Evolutionary conservation across 2,329 filamentous ascomycete genomes (phyloP).

Genomic region (Fusarium albidum): DNA sequence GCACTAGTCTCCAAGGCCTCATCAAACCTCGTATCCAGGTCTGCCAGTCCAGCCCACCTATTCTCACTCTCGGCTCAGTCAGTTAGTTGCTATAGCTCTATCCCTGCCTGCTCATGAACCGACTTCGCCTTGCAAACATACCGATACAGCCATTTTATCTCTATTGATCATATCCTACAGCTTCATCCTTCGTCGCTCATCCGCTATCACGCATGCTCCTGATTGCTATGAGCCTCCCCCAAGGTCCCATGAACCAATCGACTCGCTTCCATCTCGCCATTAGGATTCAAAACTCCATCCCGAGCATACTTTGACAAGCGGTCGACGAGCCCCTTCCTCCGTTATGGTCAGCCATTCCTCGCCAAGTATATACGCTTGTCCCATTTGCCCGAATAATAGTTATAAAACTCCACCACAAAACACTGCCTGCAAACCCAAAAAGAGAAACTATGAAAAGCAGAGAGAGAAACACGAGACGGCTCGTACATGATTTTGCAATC

Average conservation of each 20-base stretch:
- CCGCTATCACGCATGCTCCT: slow-evolving; percentile 8
- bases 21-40: slow-evolving; percentile 15
- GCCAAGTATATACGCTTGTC: slow-evolving; percentile 34
- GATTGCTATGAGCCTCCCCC: slow-evolving; percentile 3
- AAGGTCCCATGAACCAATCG: slow-evolving; percentile 1
- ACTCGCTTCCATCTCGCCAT: neutral
- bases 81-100: slow-evolving; percentile 11
- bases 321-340: slow-evolving; percentile 1
- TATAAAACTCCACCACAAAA: slow-evolving; percentile 28
- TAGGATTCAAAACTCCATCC: slow-evolving; percentile 4
- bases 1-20: too few relatives aligned
- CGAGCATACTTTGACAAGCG: slow-evolving; percentile 1
- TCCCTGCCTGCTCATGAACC: neutral
- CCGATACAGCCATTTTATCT: slow-evolving; percentile 26
- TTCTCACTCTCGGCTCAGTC: neutral
- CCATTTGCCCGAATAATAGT: slow-evolving; percentile 33
- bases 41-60: too few relatives aligned
- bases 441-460: slow-evolving; percentile 15
- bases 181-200: slow-evolving; percentile 29
- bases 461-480: slow-evolving; percentile 18
- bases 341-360: slow-evolving; percentile 13
- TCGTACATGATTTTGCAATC: slow-evolving; percentile 24
- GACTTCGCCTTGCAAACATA: neutral
- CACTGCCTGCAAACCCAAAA: slow-evolving; percentile 19
- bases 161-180: slow-evolving; percentile 38